Evolutionary conservation across 1,284 basidiomycete genomes (phyloP).

Genomic region (Tremellales sp.): DNA sequence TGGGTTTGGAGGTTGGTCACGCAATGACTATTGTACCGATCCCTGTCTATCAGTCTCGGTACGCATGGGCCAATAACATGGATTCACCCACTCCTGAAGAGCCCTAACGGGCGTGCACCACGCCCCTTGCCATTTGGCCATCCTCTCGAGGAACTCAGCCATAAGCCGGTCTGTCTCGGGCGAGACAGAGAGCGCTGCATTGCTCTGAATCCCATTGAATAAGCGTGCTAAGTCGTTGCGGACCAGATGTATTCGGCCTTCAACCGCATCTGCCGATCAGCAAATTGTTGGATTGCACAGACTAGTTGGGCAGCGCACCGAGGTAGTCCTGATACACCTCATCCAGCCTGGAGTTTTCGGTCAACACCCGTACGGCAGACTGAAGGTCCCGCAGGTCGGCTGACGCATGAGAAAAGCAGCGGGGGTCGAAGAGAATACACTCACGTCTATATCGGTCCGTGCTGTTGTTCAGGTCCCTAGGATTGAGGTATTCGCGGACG

Average conservation of each 20-base stretch:
- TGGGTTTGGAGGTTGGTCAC: conserved; percentile 32
- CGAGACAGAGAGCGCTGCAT: conserved; percentile 8
- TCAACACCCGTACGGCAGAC: background rate
- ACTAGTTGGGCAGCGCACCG: conserved; percentile 22
- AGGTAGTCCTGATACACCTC: conserved; percentile 29
- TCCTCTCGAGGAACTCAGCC: conserved; percentile 35
- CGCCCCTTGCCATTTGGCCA: conserved; percentile 42
- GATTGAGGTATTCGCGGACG: no score
- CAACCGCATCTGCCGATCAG: conserved; percentile 26
- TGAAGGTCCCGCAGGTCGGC: no score
- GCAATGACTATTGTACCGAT: background rate
- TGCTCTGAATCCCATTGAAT: conserved; percentile 17
- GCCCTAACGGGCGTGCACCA: conserved; percentile 37
- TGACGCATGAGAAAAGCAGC: no score
- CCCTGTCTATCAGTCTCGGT: conserved; percentile 4
- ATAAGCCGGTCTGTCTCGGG: conserved; percentile 18
- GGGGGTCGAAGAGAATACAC: no score
- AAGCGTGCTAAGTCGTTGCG: conserved; percentile 28
- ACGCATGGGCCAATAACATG: background rate
- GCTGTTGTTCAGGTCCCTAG: no score
- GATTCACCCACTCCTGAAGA: conserved; percentile 35
- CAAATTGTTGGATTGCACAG: no score
- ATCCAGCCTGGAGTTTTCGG: background rate
- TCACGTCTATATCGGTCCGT: no score
- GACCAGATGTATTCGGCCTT: conserved; percentile 33